Evolutionary conservation across 495 filamentous ascomycete species (phyloP).

Genomic region (Penicillium antarcticum): DNA sequence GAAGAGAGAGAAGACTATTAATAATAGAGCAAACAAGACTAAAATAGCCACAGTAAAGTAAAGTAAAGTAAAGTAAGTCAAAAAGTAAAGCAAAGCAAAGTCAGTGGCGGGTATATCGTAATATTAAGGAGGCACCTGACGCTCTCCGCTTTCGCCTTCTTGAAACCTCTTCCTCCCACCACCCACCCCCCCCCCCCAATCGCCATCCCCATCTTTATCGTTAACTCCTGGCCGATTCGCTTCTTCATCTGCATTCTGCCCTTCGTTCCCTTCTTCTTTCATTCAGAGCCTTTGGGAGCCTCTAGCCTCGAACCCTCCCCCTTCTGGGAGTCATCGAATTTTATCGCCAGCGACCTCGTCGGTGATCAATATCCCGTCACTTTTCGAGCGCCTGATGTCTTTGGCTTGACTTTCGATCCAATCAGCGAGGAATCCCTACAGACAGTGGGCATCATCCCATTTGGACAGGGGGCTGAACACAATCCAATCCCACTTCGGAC

Average conservation of each 20-base stretch:
- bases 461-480: constrained; percentile 19
- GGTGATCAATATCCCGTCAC: constrained; percentile 1
- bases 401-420: constrained; percentile 8
- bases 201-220: constrained; percentile 1
- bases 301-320: constrained; percentile 7
- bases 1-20: too few relatives aligned
- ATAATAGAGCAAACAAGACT: too few relatives aligned
- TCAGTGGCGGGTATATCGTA: constrained; percentile 22
- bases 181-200: constrained; percentile 7
- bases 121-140: constrained; percentile 37
- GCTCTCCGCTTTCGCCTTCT: constrained; percentile 34
- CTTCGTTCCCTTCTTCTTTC: not conserved
- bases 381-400: constrained; percentile 18
- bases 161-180: constrained; percentile 17
- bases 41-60: too few relatives aligned
- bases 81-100: constrained; percentile 8
- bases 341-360: not conserved
- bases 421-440: constrained; percentile 11
- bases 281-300: not conserved
- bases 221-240: not conserved
- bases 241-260: not conserved
- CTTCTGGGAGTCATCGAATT: constrained; percentile 10
- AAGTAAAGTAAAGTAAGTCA: constrained; percentile 13
- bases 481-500: constrained; percentile 5
- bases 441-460: constrained; percentile 13